Evolutionary conservation across 1,284 basidiomycete genomes (phyloP).

Genomic region (Lentinula novae-zelandiae): DNA sequence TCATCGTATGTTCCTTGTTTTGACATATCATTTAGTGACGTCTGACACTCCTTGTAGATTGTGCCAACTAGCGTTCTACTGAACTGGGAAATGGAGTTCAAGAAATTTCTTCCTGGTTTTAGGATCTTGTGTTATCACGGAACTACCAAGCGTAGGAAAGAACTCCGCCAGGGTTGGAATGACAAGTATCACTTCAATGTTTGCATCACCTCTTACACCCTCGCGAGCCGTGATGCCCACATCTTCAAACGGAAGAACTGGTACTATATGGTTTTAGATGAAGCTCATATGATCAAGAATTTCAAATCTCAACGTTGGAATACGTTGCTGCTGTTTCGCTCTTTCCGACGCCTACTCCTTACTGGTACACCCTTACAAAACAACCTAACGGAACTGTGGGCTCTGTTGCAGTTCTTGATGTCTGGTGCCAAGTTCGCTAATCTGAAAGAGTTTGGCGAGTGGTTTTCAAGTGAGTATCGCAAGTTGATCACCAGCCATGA

Average conservation of each 20-base stretch:
- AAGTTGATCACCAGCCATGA: not conserved
- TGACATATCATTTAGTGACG: not conserved
- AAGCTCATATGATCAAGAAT: constrained; percentile 99
- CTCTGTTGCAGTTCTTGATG: constrained; percentile 93
- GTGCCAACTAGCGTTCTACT: constrained; percentile 94
- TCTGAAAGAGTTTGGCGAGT: constrained; percentile 91
- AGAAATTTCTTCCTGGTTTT: constrained; percentile 96
- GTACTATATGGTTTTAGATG: constrained; percentile 97
- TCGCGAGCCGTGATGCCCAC: constrained; percentile 89
- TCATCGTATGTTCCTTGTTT: constrained; percentile 52
- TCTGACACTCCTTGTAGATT: constrained; percentile 40
- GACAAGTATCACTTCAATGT: constrained; percentile 93
- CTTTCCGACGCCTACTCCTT: constrained; percentile 82
- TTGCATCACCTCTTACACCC: constrained; percentile 93
- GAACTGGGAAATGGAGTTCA: constrained; percentile 99
- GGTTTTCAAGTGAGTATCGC: constrained; percentile 84
- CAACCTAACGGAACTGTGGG: constrained; percentile 95
- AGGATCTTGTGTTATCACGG: constrained; percentile 92
- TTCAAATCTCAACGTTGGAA: constrained; percentile 97
- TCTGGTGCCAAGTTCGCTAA: constrained; percentile 91
- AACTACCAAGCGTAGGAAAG: constrained; percentile 87
- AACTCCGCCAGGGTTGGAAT: constrained; percentile 92
- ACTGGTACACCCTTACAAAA: constrained; percentile 97
- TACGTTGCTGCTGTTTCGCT: constrained; percentile 90
- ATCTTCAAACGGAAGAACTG: constrained; percentile 94